Conservation (phyloP, 805 yeast species). For the Blastobotrys robertii region DNA sequence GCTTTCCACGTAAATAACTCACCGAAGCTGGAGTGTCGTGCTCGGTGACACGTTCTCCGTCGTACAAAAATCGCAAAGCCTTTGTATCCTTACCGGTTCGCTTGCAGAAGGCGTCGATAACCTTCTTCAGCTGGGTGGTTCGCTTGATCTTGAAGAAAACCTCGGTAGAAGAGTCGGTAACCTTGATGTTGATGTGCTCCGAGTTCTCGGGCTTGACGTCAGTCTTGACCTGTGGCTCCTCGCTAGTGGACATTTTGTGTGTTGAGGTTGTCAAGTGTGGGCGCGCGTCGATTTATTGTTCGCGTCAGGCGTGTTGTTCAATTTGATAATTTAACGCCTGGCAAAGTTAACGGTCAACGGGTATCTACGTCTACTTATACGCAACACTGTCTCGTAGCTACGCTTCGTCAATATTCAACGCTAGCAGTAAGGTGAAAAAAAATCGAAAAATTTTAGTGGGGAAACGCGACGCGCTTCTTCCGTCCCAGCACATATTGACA, state of each 20-base stretch:
- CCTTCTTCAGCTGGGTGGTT: conserved; percentile 83
- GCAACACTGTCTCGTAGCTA: too few species aligned
- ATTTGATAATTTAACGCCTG: too few species aligned
- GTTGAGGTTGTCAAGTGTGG: not conserved
- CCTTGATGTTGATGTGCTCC: conserved; percentile 87
- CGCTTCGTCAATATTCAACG: too few species aligned
- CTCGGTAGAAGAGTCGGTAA: conserved; percentile 87
- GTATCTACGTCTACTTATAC: too few species aligned
- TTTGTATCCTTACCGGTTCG: conserved; percentile 87
- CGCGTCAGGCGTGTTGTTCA: too few species aligned
- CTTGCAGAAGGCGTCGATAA: conserved; percentile 97
- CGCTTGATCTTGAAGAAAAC: conserved; percentile 92
- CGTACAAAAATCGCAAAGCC: conserved; percentile 80
- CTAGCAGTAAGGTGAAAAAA: too few species aligned
- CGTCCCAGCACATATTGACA: too few species aligned
- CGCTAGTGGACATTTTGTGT: conserved; percentile 3
- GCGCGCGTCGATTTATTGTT: too few species aligned
- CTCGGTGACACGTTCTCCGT: conserved; percentile 82
- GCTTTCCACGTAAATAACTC: conserved; percentile 18
- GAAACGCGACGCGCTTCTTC: too few species aligned
- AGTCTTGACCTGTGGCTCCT: conserved; percentile 23
- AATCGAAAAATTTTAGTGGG: too few species aligned
- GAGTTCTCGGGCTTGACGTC: conserved; percentile 47
- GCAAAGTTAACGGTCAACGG: too few species aligned
- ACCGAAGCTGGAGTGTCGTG: conserved; percentile 83